Evolutionary conservation across 2,329 filamentous ascomycete species (phyloP).

Genomic region (Proliferodiscus dingleyae): DNA sequence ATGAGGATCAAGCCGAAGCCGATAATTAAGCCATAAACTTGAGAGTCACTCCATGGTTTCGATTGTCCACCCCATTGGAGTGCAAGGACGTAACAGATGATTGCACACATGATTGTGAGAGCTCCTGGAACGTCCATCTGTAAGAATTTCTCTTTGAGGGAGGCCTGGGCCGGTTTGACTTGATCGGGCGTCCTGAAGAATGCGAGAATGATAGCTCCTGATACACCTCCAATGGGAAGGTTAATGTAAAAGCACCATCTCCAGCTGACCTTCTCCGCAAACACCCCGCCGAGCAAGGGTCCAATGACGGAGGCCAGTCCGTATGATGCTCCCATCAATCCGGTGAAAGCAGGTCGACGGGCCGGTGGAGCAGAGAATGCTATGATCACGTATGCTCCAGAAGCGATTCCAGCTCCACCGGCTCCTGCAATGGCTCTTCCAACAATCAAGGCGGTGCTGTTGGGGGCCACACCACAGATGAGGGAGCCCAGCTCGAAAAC

Average conservation of each 20-base stretch:
- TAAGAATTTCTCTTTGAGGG: slow-evolving; percentile 40
- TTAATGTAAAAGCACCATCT: slow-evolving; percentile 39
- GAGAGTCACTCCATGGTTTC: slow-evolving; percentile 38
- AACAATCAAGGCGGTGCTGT: slow-evolving; percentile 33
- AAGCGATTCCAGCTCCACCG: slow-evolving; percentile 32
- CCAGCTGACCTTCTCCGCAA: slow-evolving; percentile 34
- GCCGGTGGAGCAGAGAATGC: slow-evolving; percentile 33
- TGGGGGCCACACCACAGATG: slow-evolving; percentile 34
- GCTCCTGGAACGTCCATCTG: slow-evolving; percentile 46
- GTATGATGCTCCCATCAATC: slow-evolving; percentile 31
- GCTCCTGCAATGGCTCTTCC: slow-evolving; percentile 33
- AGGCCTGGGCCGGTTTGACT: slow-evolving; percentile 34
- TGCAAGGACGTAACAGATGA: slow-evolving; percentile 42
- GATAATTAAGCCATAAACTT: slow-evolving; percentile 41
- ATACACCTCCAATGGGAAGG: slow-evolving; percentile 38
- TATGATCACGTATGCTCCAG: slow-evolving; percentile 42
- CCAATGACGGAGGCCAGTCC: slow-evolving; percentile 29
- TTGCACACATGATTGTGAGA: slow-evolving; percentile 40
- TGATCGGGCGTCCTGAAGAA: slow-evolving; percentile 39
- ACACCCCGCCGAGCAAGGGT: slow-evolving; percentile 34
- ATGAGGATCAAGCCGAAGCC: slow-evolving; percentile 32
- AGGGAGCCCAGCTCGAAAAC: slow-evolving; percentile 36
- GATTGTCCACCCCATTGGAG: slow-evolving; percentile 44
- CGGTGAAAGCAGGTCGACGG: slow-evolving; percentile 33
- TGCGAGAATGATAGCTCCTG: slow-evolving; percentile 36